These are phyloP conservation scores for Saposhnikovia divaricata DNA, from an alignment of 129 eudicot genomes.

Conservation along the genomic window DNA sequence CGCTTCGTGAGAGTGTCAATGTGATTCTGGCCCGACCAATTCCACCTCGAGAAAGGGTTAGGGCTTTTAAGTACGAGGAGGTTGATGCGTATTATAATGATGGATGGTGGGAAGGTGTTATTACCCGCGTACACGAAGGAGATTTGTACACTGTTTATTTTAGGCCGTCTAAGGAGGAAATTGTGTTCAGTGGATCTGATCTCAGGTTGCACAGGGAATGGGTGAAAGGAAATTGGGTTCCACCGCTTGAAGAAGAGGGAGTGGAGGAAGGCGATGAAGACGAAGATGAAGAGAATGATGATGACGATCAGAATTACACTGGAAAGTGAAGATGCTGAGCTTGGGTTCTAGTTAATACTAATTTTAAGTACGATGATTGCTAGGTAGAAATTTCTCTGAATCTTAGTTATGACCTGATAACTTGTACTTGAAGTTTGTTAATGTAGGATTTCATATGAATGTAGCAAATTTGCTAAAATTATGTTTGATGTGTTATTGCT, in stretches of 20 bases:
- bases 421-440: not conserved
- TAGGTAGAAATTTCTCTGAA: not conserved
- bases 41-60: conserved; percentile 34
- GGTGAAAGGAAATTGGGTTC: conserved; percentile 57
- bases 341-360: not conserved
- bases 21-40: conserved; percentile 23
- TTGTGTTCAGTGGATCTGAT: conserved; percentile 33
- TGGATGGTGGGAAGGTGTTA: conserved; percentile 71
- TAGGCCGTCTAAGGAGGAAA: conserved; percentile 36
- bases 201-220: conserved; percentile 69
- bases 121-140: conserved; percentile 26
- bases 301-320: not conserved
- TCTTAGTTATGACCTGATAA: not conserved
- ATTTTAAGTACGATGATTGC: not conserved
- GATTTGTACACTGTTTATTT: conserved; percentile 41
- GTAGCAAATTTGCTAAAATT: not conserved
- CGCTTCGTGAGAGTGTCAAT: conserved; percentile 20
- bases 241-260: conserved; percentile 35
- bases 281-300: not conserved
- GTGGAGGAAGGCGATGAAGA: not conserved
- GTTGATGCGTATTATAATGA: conserved; percentile 64
- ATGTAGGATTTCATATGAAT: not conserved
- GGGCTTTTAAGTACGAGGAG: conserved; percentile 46
- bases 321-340: no score
- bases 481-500: no score